Evolutionary conservation across 306 rosid genomes (phyloP).

Genomic region (Glycine soja): DNA sequence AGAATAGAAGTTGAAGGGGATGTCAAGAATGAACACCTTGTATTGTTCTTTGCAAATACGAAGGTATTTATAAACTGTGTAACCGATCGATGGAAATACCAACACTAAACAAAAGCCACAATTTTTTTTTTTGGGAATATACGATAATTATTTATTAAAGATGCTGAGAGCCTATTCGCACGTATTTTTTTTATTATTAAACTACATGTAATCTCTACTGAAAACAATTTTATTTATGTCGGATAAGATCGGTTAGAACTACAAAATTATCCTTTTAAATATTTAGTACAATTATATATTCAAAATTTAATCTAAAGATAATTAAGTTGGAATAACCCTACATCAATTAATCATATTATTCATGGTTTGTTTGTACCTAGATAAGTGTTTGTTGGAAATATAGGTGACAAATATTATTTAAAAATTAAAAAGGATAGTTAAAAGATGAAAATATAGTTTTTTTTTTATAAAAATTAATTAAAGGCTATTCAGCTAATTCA

Average conservation of each 20-base stretch:
- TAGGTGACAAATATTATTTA: not conserved
- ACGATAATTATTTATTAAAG: not conserved
- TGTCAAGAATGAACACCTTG: constrained; percentile 6
- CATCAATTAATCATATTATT: too few relatives aligned
- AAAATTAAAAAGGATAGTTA: not conserved
- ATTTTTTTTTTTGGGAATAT: not conserved
- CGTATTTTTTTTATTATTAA: too few relatives aligned
- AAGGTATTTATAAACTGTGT: constrained; percentile 19
- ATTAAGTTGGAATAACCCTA: too few relatives aligned
- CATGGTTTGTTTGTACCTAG: too few relatives aligned
- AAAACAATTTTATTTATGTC: too few relatives aligned
- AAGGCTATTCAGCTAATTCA: not conserved
- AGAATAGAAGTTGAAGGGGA: not conserved
- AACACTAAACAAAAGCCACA: not conserved
- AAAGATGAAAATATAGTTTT: not conserved
- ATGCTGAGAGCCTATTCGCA: not conserved
- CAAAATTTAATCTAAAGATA: too few relatives aligned
- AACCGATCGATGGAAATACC: not conserved
- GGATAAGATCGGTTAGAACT: too few relatives aligned
- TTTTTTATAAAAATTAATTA: not conserved
- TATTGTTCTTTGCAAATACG: not conserved
- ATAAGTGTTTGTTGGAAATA: too few relatives aligned
- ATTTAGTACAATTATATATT: too few relatives aligned
- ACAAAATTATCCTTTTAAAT: too few relatives aligned
- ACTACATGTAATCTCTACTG: too few relatives aligned